phyloP scores from a whole-genome alignment of 495 filamentous ascomycete species.

The Hyaloscypha variabilis region DNA sequence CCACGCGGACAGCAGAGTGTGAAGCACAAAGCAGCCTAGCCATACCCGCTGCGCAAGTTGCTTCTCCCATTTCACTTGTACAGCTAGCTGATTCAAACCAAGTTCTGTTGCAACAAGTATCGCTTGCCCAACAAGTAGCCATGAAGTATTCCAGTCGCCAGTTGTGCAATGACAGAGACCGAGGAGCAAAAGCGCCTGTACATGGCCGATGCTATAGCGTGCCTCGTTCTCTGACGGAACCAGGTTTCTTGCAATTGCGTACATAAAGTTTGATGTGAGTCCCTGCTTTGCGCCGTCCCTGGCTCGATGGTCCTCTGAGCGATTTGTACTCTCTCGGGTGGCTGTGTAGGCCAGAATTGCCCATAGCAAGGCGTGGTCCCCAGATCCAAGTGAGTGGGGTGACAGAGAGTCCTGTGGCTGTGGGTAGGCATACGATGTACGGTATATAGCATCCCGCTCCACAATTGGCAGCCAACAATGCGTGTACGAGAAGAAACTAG shows the following conservation, averaged over 20 bases:
- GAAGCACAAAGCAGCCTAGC: constrained; percentile 4
- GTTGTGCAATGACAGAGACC: not conserved
- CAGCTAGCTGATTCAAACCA: not conserved
- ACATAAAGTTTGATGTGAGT: not conserved
- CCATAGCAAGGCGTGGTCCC: constrained; percentile 1
- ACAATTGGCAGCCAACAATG: constrained; percentile 8
- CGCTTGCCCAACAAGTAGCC: constrained; percentile 1
- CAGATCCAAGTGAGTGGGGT: not conserved
- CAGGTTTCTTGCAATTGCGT: constrained; percentile 6
- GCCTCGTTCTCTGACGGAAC: not conserved
- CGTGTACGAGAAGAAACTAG: constrained; percentile 9
- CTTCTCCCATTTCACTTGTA: not conserved
- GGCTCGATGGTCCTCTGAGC: not conserved
- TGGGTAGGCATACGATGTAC: not conserved
- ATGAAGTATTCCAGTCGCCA: not conserved
- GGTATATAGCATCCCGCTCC: not conserved
- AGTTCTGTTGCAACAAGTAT: not conserved
- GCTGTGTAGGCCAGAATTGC: constrained; percentile 4
- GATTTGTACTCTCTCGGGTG: not conserved
- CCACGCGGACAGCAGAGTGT: constrained; percentile 1
- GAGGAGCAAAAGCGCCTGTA: constrained; percentile 2
- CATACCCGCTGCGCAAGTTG: not conserved
- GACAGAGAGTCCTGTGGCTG: not conserved
- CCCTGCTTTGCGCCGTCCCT: not conserved
- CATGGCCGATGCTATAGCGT: constrained; percentile 3